Evolutionary conservation across 768 basidiomycete species (phyloP).

Genomic region (Gymnopilus dilepis): DNA sequence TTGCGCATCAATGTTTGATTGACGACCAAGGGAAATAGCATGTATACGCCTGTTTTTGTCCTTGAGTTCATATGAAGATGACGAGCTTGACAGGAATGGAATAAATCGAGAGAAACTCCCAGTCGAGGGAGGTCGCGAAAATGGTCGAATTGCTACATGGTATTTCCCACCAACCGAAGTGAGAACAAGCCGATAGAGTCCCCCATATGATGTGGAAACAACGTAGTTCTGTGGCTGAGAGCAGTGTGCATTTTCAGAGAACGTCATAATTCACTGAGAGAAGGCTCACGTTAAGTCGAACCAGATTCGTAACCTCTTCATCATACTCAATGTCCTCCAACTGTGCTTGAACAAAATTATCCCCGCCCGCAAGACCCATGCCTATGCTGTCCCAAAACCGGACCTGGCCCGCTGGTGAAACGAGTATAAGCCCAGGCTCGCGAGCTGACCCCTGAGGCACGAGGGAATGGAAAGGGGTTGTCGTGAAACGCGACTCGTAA

Average conservation of each 20-base stretch:
- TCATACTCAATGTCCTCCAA: constrained; percentile 54
- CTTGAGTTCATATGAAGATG: constrained; percentile 38
- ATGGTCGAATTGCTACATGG: constrained; percentile 60
- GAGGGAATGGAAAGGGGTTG: constrained; percentile 62
- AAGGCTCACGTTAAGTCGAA: constrained; percentile 63
- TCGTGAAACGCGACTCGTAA: constrained; percentile 40
- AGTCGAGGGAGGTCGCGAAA: constrained; percentile 59
- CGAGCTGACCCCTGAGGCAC: constrained; percentile 69
- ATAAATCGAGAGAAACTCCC: constrained; percentile 47
- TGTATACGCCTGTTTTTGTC: constrained; percentile 66
- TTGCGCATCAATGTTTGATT: constrained; percentile 47
- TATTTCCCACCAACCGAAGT: constrained; percentile 74
- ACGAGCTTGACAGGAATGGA: constrained; percentile 50
- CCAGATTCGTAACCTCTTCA: constrained; percentile 70
- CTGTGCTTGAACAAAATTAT: constrained; percentile 58
- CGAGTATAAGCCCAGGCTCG: constrained; percentile 87
- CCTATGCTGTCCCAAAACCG: constrained; percentile 91
- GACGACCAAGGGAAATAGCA: constrained; percentile 58
- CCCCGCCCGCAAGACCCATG: constrained; percentile 81
- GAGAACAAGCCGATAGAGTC: constrained; percentile 65
- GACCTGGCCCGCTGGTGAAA: constrained; percentile 71
- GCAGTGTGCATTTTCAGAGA: constrained; percentile 4
- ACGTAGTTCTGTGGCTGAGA: constrained; percentile 68
- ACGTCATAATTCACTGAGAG: neutral
- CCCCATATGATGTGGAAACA: constrained; percentile 69